Evolutionary conservation across 1,284 basidiomycete species (phyloP), one percentile per base, ranked within the genome.

Genomic region (Ganoderma lucidum): DNA sequence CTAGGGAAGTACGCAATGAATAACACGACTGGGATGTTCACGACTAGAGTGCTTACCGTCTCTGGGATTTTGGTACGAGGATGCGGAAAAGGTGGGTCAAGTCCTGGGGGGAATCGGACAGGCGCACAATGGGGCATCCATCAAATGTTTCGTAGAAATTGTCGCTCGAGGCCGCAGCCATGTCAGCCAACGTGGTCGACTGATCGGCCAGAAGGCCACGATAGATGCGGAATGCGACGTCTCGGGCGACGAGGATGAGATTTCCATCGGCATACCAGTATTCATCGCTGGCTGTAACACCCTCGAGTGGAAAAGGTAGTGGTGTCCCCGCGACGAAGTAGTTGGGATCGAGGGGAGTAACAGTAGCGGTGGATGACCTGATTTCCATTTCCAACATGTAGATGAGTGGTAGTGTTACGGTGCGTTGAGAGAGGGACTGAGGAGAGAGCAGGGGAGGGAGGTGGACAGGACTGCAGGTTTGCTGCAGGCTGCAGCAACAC

Each of bases 161-260:
- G 0, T 70, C 66, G 23, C 65, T 71, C 23, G 75, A 67, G 2
- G 71, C n/a, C 1, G 64, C 28, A 39, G 75, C 73, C 53, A 75
- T 60, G 48, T 72, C 72, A 1, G 56, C 39, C n/a, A 76, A 73
- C 4, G 74, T 64, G 2, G 55, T 10, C 12, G 74, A 76, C 5
- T 73, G 67, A 6, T 45, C 37, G 10, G 71, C 69, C 2, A 76
- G 71, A 12, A 75, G 23, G 14, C 65, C 60, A 10, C 63, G 53
- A 51, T 71, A 69, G 6, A 76, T 64, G 15, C 70, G 68, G 42
- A 74, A 76, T 5, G 62, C 70, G 1, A 48, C 61, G 17, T n/a
- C 30, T 23, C 6, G 6, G 6, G 44, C 44, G 44, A 63, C 32
- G 45, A 63, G 62, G 8, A 63, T 37, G 30, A 63, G 37, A 45